Conservation (phyloP, 805 yeast genomes). For the Kazachstania viticola region DNA sequence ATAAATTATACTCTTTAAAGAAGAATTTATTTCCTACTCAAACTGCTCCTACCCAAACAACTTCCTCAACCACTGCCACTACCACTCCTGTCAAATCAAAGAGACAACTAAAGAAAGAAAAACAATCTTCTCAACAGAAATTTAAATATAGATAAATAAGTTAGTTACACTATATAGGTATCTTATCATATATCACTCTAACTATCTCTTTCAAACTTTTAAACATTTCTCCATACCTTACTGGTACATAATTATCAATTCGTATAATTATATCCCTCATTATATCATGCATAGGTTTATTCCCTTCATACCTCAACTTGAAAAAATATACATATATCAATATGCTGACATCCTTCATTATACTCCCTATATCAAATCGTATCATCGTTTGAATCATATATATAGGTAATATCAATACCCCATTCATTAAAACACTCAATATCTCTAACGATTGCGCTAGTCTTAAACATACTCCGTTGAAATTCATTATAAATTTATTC, state of each 20-base stretch:
- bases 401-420: slow-evolving; percentile 32
- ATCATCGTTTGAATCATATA: slow-evolving; percentile 28
- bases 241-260: slow-evolving; percentile 29
- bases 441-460: slow-evolving; percentile 39
- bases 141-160: slow-evolving; percentile 21
- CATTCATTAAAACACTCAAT: slow-evolving; percentile 29
- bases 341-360: slow-evolving; percentile 31
- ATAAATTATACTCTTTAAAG: slow-evolving; percentile 27
- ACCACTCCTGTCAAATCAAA: slow-evolving; percentile 24
- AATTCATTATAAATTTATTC: slow-evolving; percentile 26
- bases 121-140: slow-evolving; percentile 23
- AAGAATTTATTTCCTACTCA: slow-evolving; percentile 13
- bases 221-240: too few species aligned
- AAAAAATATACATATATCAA: slow-evolving; percentile 40
- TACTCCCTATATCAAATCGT: slow-evolving; percentile 17
- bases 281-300: slow-evolving; percentile 40
- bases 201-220: too few species aligned
- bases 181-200: too few species aligned
- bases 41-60: neutral
- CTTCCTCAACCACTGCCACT: slow-evolving; percentile 2
- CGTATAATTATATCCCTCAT: slow-evolving; percentile 36
- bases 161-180: too few species aligned
- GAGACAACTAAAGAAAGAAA: slow-evolving; percentile 32
- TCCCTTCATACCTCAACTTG: slow-evolving; percentile 49
- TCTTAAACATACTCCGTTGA: slow-evolving; percentile 33